Evolutionary conservation across 1,284 basidiomycete species (phyloP).

Genomic region (Phylloboletellus chloephorus): DNA sequence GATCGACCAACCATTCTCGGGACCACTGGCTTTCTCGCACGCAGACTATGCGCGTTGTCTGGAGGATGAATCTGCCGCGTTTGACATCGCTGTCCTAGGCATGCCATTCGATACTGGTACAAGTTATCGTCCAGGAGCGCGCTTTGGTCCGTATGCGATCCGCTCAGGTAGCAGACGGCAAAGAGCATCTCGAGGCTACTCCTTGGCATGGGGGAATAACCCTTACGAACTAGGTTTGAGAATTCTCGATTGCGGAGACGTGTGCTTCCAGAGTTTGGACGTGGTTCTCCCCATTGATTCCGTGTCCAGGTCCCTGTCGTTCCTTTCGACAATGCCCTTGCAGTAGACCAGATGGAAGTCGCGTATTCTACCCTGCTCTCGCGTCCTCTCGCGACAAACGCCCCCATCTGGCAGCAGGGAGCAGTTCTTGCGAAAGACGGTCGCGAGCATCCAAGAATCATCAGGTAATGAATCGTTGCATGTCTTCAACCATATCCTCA

Average conservation of each 20-base stretch:
- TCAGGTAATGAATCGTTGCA: constrained; percentile 41
- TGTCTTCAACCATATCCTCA: constrained; percentile 1
- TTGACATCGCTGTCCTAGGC: constrained; percentile 74
- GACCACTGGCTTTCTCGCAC: constrained; percentile 70
- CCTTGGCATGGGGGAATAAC: constrained; percentile 61
- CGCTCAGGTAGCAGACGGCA: constrained; percentile 72
- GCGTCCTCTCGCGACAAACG: constrained; percentile 41
- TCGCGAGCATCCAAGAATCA: constrained; percentile 57
- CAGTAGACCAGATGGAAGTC: constrained; percentile 74
- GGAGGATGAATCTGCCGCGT: constrained; percentile 48
- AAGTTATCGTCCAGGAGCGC: constrained; percentile 67
- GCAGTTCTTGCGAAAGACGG: constrained; percentile 46
- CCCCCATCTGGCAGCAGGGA: constrained; percentile 25
- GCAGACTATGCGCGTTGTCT: constrained; percentile 66
- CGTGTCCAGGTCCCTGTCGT: constrained; percentile 57
- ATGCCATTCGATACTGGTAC: constrained; percentile 79
- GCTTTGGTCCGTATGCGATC: constrained; percentile 79
- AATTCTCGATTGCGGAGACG: constrained; percentile 79
- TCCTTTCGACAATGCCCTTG: constrained; percentile 70
- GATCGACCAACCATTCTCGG: constrained; percentile 63
- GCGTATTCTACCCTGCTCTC: constrained; percentile 67
- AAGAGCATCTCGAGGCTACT: constrained; percentile 51
- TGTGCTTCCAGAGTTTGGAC: constrained; percentile 25
- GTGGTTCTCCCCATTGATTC: constrained; percentile 1
- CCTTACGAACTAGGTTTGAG: constrained; percentile 55